Evolutionary conservation across 305 asterid species (phyloP).

Genomic region (Fraxinus ornus): DNA sequence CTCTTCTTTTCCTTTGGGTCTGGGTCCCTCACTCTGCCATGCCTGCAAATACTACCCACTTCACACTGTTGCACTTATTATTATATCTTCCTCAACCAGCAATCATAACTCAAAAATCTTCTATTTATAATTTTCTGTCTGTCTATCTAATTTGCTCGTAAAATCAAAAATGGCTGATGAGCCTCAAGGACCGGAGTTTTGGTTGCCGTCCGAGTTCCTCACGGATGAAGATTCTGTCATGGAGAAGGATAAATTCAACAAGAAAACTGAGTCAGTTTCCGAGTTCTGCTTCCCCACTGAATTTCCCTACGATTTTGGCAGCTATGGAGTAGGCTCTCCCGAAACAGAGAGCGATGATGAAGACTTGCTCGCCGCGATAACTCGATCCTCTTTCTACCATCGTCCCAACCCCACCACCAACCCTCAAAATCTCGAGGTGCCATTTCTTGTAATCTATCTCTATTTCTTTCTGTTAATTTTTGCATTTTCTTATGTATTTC

Average conservation of each 20-base stretch:
- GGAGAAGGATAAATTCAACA: constrained; percentile 21
- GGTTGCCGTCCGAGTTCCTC: constrained; percentile 60
- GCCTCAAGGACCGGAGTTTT: constrained; percentile 40
- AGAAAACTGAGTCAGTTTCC: constrained; percentile 24
- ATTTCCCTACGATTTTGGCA: constrained; percentile 36
- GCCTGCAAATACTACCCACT: constrained; percentile 22
- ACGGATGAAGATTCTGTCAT: constrained; percentile 32
- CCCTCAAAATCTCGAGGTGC: constrained; percentile 33
- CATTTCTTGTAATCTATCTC: not conserved
- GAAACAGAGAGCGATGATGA: constrained; percentile 29
- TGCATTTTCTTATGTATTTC: not conserved
- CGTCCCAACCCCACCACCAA: not conserved
- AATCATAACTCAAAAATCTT: constrained; percentile 2
- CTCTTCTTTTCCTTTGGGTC: constrained; percentile 3
- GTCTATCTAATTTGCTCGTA: not conserved
- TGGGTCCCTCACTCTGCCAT: not conserved
- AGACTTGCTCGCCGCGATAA: constrained; percentile 27
- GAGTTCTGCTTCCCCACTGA: constrained; percentile 44
- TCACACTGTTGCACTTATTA: constrained; percentile 23
- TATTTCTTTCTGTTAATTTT: not conserved
- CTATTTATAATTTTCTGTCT: not conserved
- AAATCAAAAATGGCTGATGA: constrained; percentile 32
- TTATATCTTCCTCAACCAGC: constrained; percentile 43
- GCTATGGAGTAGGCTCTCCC: constrained; percentile 3
- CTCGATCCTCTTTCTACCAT: constrained; percentile 18